A percentile compares a stretch with the other conserved stretches of the same genome.
phyloP scores from a whole-genome alignment of 345 rosid species.

The Camelina laxa region DNA sequence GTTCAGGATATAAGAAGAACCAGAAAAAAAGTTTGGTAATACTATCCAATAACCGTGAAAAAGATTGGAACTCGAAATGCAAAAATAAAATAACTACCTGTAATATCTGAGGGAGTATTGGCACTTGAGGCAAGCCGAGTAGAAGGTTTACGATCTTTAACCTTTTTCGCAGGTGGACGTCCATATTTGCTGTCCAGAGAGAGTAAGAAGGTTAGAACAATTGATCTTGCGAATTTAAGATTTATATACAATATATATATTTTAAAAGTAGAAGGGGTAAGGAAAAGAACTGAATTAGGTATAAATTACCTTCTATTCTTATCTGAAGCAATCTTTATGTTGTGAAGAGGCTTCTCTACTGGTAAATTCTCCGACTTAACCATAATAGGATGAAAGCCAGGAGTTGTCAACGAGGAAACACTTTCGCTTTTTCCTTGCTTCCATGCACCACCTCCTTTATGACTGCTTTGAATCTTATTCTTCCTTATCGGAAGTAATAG shows the following conservation, averaged over 20 bases:
- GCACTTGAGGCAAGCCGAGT: slow-evolving; percentile 57
- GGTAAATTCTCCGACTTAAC: slow-evolving; percentile 66
- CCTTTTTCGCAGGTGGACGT: slow-evolving; percentile 80
- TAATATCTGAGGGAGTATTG: slow-evolving; percentile 59
- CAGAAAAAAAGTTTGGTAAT: slow-evolving; percentile 12
- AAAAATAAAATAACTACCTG: slow-evolving; percentile 53
- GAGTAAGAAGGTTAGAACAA: slow-evolving; percentile 12
- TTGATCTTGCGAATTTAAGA: slow-evolving; percentile 9
- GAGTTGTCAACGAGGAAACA: slow-evolving; percentile 57
- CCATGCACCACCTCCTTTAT: slow-evolving; percentile 72
- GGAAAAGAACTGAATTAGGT: slow-evolving; percentile 28
- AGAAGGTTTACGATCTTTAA: slow-evolving; percentile 76
- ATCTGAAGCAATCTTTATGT: slow-evolving; percentile 60
- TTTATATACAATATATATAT: slow-evolving; percentile 15
- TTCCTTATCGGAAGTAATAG: slow-evolving; percentile 58
- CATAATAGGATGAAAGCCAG: slow-evolving; percentile 57
- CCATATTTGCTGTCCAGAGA: slow-evolving; percentile 75
- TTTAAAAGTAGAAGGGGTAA: slow-evolving; percentile 27
- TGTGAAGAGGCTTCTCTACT: slow-evolving; percentile 66
- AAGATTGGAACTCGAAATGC: slow-evolving; percentile 11
- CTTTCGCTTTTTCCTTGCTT: slow-evolving; percentile 83
- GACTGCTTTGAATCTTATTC: slow-evolving; percentile 56
- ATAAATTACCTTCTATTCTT: slow-evolving; percentile 70
- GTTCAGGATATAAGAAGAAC: slow-evolving; percentile 17
- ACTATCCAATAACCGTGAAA: slow-evolving; percentile 2